Evolutionary conservation across 352 stramenopile species (phyloP).

Genomic region (Globisporangium barbulae): DNA sequence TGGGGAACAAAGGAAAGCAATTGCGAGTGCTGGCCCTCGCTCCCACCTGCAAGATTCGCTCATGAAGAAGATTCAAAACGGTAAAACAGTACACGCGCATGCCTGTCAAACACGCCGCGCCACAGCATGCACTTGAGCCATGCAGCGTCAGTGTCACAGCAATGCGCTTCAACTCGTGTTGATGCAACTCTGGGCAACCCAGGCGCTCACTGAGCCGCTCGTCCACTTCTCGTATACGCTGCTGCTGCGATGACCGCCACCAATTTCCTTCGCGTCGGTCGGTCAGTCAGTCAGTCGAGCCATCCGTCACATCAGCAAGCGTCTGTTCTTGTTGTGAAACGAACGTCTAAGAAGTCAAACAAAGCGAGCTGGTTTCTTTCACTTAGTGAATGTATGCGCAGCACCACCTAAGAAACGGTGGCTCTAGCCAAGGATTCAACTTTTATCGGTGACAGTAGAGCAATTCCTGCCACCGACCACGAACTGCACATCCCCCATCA

Average conservation of each 20-base stretch:
- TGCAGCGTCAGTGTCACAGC: background rate
- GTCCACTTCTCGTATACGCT: no score
- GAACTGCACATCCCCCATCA: conserved; percentile 5
- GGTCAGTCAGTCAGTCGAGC: background rate
- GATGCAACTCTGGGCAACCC: no score
- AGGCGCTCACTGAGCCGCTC: background rate
- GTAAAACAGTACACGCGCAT: background rate
- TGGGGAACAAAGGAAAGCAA: background rate
- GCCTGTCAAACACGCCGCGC: background rate
- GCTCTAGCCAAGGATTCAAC: background rate
- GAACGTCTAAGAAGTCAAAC: background rate
- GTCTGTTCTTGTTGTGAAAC: background rate
- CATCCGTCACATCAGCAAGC: background rate
- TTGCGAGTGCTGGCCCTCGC: background rate
- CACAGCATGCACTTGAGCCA: background rate
- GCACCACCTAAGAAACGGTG: conserved; percentile 10
- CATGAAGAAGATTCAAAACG: conserved; percentile 11
- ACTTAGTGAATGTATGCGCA: conserved; percentile 12
- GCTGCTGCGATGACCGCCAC: background rate
- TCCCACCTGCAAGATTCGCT: conserved; percentile 1
- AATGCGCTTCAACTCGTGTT: background rate
- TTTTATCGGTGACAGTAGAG: background rate
- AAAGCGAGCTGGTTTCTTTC: background rate
- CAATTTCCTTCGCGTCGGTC: conserved; percentile 1
- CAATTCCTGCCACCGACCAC: background rate